A percentile compares a stretch with the other conserved stretches of the same genome.
Conservation (phyloP, 2,329 filamentous ascomycete genomes). For the Stachybotrys elegans region DNA sequence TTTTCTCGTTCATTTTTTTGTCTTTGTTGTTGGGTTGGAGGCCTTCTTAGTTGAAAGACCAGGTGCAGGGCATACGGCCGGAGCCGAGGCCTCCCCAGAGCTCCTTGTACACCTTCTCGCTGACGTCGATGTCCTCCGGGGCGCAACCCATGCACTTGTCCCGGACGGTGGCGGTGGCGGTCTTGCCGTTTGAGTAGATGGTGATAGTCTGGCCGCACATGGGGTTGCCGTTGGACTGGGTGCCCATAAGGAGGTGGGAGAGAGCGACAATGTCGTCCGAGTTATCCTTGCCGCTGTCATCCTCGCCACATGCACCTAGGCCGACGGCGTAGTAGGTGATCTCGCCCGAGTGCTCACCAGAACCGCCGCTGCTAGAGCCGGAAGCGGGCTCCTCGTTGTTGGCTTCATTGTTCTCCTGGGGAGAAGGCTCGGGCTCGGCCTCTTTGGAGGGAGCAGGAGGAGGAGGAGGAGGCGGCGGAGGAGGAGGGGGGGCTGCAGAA, state of each 20-base stretch:
- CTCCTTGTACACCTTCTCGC: slow-evolving; percentile 47
- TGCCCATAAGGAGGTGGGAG: slow-evolving; percentile 58
- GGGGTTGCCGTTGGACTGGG: slow-evolving; percentile 59
- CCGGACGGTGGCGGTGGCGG: slow-evolving; percentile 52
- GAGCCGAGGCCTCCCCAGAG: slow-evolving; percentile 41
- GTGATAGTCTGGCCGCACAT: slow-evolving; percentile 66
- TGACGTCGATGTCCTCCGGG: slow-evolving; percentile 53
- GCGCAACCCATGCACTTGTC: slow-evolving; percentile 75
- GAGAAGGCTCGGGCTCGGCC: slow-evolving; percentile 11
- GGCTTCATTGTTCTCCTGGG: too few relatives aligned
- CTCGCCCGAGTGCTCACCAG: slow-evolving; percentile 47
- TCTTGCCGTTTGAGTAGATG: slow-evolving; percentile 56
- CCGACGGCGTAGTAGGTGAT: slow-evolving; percentile 72
- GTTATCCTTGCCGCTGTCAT: slow-evolving; percentile 51
- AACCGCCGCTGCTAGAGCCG: slow-evolving; percentile 10
- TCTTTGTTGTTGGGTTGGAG: neutral
- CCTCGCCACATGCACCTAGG: slow-evolving; percentile 61
- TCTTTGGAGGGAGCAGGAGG: slow-evolving; percentile 9
- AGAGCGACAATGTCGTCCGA: slow-evolving; percentile 64
- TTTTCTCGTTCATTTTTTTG: neutral
- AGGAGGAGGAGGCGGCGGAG: slow-evolving; percentile 13
- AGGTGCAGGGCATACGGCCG: slow-evolving; percentile 37
- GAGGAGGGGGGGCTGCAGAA: slow-evolving; percentile 8
- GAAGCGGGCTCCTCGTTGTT: slow-evolving; percentile 12
- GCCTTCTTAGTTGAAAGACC: slow-evolving; percentile 39